phyloP scores from a whole-genome alignment of 345 rosid genomes.

The Abelmoschus esculentus region DNA sequence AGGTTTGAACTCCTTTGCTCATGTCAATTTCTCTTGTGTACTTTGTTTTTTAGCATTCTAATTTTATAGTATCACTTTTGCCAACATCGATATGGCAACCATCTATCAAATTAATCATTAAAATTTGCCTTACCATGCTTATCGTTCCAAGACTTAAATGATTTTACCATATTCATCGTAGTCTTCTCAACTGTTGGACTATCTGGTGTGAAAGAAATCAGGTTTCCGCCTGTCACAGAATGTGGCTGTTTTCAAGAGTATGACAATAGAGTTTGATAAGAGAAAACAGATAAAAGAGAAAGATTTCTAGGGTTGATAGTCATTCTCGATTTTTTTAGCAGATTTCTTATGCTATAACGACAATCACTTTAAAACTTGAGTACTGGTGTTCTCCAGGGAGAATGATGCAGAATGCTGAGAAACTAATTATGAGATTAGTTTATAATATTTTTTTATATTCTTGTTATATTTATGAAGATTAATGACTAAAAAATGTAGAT shows the following conservation, averaged over 20 bases:
- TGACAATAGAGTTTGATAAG: not conserved
- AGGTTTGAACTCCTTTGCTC: constrained; percentile 40
- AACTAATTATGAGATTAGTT: not conserved
- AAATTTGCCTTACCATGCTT: not conserved
- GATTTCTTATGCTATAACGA: not conserved
- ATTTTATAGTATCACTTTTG: not conserved
- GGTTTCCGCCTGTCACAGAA: not conserved
- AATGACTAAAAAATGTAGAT: not conserved
- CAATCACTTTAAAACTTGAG: not conserved
- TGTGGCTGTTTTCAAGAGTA: not conserved
- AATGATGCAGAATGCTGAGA: not conserved
- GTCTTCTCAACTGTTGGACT: not conserved
- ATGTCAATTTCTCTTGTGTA: not conserved
- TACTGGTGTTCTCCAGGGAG: not conserved
- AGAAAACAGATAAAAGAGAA: not conserved
- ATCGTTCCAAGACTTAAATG: not conserved
- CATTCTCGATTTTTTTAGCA: not conserved
- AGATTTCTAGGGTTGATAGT: not conserved
- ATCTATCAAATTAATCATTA: not conserved
- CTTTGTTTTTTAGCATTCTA: not conserved
- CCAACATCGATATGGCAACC: not conserved
- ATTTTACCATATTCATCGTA: not conserved
- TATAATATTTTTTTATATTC: not conserved
- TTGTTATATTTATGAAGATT: not conserved
- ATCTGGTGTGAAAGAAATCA: not conserved